Conservation (phyloP, 1,284 basidiomycete species). For the Schizophyllum commune region DNA sequence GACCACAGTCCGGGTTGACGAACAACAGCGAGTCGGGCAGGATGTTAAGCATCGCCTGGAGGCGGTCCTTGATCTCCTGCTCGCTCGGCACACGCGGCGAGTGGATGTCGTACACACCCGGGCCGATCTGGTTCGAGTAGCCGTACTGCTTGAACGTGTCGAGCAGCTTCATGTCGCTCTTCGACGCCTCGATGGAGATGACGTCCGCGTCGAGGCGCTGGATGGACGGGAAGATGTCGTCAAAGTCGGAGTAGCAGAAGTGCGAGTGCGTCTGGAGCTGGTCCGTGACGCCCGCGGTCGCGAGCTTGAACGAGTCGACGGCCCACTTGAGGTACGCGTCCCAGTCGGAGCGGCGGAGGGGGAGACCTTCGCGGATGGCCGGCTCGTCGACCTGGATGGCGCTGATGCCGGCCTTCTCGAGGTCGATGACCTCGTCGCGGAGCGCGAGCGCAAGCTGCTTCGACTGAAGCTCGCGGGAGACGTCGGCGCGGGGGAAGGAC, state of each 20-base stretch:
- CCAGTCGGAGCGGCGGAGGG: conserved; percentile 93
- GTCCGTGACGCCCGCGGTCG: conserved; percentile 90
- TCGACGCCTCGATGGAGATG: conserved; percentile 98
- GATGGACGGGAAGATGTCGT: conserved; percentile 97
- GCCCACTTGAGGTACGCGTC: conserved; percentile 93
- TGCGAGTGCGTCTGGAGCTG: conserved; percentile 94
- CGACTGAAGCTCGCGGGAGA: conserved; percentile 94
- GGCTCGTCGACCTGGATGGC: conserved; percentile 99
- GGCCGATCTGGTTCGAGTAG: conserved; percentile 98
- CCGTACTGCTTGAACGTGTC: conserved; percentile 93
- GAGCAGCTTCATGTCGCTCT: conserved; percentile 96
- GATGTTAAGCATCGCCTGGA: conserved; percentile 77
- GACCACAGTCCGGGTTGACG: conserved; percentile 90
- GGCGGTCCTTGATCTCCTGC: conserved; percentile 93
- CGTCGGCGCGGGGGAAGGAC: conserved; percentile 99
- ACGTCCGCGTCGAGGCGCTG: conserved; percentile 98
- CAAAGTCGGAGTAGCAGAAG: conserved; percentile 97
- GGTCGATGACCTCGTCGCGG: conserved; percentile 96
- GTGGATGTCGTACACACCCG: conserved; percentile 99
- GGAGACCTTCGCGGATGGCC: conserved; percentile 98
- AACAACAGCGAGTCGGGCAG: conserved; percentile 79
- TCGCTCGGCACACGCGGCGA: conserved; percentile 94
- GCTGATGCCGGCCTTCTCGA: conserved; percentile 95
- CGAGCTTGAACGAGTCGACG: conserved; percentile 94
- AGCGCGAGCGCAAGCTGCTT: conserved; percentile 98